A percentile compares a stretch with the other conserved stretches of the same genome.
Evolutionary conservation across 306 rosid species (phyloP).

Genomic region (Astragalus glycyphyllos): DNA sequence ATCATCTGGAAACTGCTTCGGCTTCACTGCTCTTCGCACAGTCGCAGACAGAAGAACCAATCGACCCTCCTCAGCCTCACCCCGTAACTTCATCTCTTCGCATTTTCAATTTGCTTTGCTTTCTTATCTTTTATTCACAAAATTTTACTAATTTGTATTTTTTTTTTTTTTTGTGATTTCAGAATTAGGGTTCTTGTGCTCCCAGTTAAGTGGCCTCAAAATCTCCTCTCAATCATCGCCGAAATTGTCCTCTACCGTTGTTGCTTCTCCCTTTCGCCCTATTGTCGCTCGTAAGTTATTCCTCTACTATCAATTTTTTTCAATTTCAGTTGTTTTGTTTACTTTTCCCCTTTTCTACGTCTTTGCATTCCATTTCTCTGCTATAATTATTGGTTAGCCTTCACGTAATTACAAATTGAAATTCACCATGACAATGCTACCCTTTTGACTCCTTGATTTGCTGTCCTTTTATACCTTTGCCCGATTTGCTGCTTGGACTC

Average conservation of each 20-base stretch:
- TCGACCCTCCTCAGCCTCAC: conserved; percentile 2
- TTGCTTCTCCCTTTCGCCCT: conserved; percentile 48
- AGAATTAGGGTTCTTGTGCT: conserved; percentile 65
- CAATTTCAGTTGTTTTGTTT: neutral
- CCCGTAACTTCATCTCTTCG: conserved; percentile 1
- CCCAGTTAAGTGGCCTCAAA: conserved; percentile 76
- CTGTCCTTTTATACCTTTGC: too few relatives aligned
- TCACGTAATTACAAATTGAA: too few relatives aligned
- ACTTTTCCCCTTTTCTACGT: neutral
- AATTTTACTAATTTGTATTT: neutral
- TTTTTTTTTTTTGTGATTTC: conserved; percentile 17
- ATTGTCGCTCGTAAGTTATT: conserved; percentile 64
- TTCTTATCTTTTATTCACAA: neutral
- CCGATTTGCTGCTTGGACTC: too few relatives aligned
- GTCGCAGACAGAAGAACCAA: neutral
- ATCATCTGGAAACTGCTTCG: conserved; percentile 29
- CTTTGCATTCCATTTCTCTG: too few relatives aligned
- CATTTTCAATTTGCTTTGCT: neutral
- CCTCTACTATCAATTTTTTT: neutral
- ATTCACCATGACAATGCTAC: neutral
- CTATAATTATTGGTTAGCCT: too few relatives aligned
- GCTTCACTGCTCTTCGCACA: neutral
- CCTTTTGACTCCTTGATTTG: neutral
- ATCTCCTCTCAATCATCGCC: conserved; percentile 51
- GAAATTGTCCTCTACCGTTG: conserved; percentile 32